A percentile compares a stretch with the other conserved stretches of the same genome.
Conservation (phyloP, 768 basidiomycete genomes). For the Infundibulicybe gibba region DNA sequence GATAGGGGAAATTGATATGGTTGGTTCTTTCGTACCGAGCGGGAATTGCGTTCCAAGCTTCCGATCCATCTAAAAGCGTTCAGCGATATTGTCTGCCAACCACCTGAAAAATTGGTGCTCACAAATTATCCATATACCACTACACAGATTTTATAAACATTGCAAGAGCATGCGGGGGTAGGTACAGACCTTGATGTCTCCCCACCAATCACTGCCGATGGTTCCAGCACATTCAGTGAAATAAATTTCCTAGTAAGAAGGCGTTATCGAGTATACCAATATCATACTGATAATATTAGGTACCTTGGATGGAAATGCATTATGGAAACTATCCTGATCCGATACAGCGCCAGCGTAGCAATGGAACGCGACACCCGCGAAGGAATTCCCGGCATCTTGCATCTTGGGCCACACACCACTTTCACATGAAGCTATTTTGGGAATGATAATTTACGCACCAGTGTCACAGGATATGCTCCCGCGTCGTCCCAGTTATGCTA, state of each 20-base stretch:
- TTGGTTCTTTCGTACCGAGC: slow-evolving; percentile 7
- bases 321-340: slow-evolving; percentile 12
- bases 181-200: slow-evolving; percentile 61
- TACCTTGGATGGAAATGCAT: slow-evolving; percentile 15
- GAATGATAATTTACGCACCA: slow-evolving; percentile 15
- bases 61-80: slow-evolving; percentile 17
- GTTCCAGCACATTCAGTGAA: slow-evolving; percentile 67
- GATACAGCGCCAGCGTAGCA: slow-evolving; percentile 45
- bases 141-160: background rate
- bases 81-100: background rate
- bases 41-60: slow-evolving; percentile 12
- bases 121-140: slow-evolving; percentile 23
- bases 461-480: slow-evolving; percentile 56
- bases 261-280: slow-evolving; percentile 44
- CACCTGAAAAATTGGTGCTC: background rate
- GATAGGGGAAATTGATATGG: slow-evolving; percentile 7
- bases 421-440: background rate
- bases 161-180: background rate
- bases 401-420: slow-evolving; percentile 28
- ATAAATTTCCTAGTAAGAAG: slow-evolving; percentile 33
- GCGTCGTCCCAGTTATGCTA: slow-evolving; percentile 73
- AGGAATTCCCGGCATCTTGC: slow-evolving; percentile 50
- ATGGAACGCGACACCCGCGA: slow-evolving; percentile 68
- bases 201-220: too few species aligned
- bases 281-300: slow-evolving; percentile 34